Conservation (phyloP, 2,329 filamentous ascomycete genomes). For the Ophiostoma quercus region DNA sequence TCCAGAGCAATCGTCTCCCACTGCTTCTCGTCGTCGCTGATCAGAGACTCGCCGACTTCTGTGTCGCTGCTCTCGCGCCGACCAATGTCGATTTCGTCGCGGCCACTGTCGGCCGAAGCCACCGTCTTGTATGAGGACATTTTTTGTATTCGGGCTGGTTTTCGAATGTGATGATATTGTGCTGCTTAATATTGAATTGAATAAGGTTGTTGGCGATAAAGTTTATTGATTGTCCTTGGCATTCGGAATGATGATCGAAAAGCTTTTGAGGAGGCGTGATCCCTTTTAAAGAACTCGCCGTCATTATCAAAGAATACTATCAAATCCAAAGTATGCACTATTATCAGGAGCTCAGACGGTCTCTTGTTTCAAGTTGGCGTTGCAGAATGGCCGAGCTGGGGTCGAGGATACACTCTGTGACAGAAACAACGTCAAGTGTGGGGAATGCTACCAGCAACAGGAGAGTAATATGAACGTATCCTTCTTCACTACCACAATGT, state of each 20-base stretch:
- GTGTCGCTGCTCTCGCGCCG: constrained; percentile 30
- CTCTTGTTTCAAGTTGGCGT: constrained; percentile 16
- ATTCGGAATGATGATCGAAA: neutral
- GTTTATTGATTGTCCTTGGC: neutral
- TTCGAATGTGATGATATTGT: too few relatives aligned
- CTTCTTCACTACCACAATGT: neutral
- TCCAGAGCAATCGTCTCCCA: constrained; percentile 28
- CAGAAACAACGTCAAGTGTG: constrained; percentile 3
- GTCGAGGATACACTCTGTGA: constrained; percentile 7
- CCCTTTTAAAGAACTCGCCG: neutral
- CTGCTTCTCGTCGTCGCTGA: constrained; percentile 33
- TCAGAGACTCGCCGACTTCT: constrained; percentile 36
- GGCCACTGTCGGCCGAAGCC: constrained; percentile 14
- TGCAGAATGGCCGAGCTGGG: neutral
- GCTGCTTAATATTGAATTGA: neutral
- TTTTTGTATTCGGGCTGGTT: neutral
- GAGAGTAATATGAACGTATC: neutral
- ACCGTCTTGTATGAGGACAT: constrained; percentile 21
- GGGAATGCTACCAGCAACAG: constrained; percentile 1
- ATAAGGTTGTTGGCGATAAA: neutral
- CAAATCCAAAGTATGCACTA: neutral
- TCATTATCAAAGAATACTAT: neutral
- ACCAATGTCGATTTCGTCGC: neutral
- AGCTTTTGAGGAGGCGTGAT: neutral
- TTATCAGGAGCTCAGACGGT: neutral